Base-by-base conservation (phyloP, 441 rosid genomes). In the Arabidopsis hybrid region DNA sequence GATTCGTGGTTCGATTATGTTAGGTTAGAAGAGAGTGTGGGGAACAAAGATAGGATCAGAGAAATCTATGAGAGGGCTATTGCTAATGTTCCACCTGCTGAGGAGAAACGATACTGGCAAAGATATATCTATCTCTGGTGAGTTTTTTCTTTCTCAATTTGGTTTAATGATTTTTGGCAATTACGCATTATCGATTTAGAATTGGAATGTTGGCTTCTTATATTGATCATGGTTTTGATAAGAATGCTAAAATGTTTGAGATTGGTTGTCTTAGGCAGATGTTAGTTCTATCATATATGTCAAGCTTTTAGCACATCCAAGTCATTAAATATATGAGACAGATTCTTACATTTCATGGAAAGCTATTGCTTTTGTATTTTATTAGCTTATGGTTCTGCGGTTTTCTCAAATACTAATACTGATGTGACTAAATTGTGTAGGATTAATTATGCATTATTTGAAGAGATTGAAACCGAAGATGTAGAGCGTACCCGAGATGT, bases 71-170 rank as follows among this genome's bases (percentile, higher is more conserved):
- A 93, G 75, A 82, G 97, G 14, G 90, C 97, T 0, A 93, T 93
- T 78, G 88, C 91, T 8, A 89, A 93, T 76, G 80, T 86, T 60
- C 97, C 98, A 10, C 97, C 92, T 0, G 97, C 89, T 7, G 86
- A 88, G 58, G 97, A 91, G 84, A 93, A 93, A 78, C 86, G 91
- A 17, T 89, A 93, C 58, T 93, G 98, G 98, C 93, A 89, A 67
- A 80, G 97, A 79, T 92, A 92, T 60, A 91, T 92, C 36, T 89
- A 89, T 46, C 72, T 92, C 9, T 92, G 97, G 97, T 92, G 75
- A 76, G 89, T 74, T 70, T 77, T 65, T 26, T 34, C 12, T 36
- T 10, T 60, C 47, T 59, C 14, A 1, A 0, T 47, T 0, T 21
- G 0, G 21, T 63, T 62, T 51, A 11, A 55, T 7, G 39, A 34